Percentiles rank a stretch among this genome's conserved stretches.
Evolutionary conservation across 2,329 filamentous ascomycete genomes (phyloP).

Genomic region (Clathrospora elynae): DNA sequence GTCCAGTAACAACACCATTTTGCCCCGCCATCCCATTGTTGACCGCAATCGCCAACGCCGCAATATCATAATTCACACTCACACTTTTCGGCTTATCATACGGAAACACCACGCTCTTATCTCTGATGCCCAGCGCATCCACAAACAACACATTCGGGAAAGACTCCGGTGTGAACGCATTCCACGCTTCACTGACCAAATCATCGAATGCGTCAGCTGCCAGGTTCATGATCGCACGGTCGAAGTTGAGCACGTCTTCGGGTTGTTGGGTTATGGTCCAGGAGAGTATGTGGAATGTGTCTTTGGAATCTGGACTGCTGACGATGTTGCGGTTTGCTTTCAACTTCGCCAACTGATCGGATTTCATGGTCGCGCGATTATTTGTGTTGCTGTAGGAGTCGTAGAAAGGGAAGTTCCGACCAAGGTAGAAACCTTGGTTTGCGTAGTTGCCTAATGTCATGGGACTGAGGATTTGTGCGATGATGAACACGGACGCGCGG

Average conservation of each 20-base stretch:
- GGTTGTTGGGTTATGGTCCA: constrained; percentile 46
- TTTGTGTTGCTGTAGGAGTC: constrained; percentile 48
- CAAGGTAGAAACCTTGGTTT: constrained; percentile 44
- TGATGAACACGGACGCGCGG: constrained; percentile 44
- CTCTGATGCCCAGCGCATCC: constrained; percentile 41
- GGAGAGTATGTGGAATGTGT: constrained; percentile 44
- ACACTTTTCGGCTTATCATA: constrained; percentile 35
- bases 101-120: constrained; percentile 40
- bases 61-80: constrained; percentile 34
- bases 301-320: constrained; percentile 31
- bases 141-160: constrained; percentile 48
- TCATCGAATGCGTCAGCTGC: constrained; percentile 38
- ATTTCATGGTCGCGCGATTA: constrained; percentile 37
- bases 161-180: constrained; percentile 39
- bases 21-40: constrained; percentile 43
- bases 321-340: constrained; percentile 38
- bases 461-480: constrained; percentile 39
- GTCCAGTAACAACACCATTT: constrained; percentile 34
- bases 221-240: constrained; percentile 44
- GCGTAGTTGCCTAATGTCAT: constrained; percentile 39
- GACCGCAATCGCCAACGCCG: constrained; percentile 44
- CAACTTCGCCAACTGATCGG: constrained; percentile 48
- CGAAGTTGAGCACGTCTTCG: constrained; percentile 41
- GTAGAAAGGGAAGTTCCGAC: constrained; percentile 43
- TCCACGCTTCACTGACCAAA: constrained; percentile 41